These are phyloP conservation scores for Geopyxis carbonaria DNA, from an alignment of 495 filamentous ascomycete genomes.

Conservation along the genomic window DNA sequence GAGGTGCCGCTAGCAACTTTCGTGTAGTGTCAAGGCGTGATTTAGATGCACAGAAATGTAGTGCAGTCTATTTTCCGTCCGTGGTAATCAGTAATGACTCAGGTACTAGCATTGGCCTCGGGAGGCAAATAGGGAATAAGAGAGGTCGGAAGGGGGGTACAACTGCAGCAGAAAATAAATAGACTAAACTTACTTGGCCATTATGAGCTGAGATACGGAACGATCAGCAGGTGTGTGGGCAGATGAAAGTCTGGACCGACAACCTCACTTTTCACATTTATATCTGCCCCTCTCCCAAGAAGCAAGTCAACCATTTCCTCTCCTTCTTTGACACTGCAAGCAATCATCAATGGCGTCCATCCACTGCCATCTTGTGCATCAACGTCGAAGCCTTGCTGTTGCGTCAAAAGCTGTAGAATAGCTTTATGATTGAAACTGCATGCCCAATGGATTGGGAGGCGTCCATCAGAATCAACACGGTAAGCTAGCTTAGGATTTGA, in stretches of 20 bases:
- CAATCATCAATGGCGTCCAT: constrained; percentile 94
- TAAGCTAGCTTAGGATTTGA: constrained; percentile 63
- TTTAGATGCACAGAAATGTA: constrained; percentile 88
- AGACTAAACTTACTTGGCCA: constrained; percentile 23
- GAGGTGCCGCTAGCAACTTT: constrained; percentile 52
- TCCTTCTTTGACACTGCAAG: constrained; percentile 54
- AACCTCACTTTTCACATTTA: constrained; percentile 52
- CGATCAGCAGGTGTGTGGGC: too few relatives aligned
- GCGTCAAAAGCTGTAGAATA: constrained; percentile 54
- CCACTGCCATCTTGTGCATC: constrained; percentile 75
- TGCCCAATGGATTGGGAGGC: constrained; percentile 91
- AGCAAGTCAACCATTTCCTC: constrained; percentile 57
- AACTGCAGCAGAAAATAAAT: too few relatives aligned
- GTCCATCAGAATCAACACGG: constrained; percentile 69
- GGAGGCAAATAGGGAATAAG: background rate
- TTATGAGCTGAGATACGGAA: constrained; percentile 21
- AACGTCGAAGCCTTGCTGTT: constrained; percentile 60
- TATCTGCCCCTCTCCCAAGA: constrained; percentile 64
- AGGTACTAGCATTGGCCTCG: constrained; percentile 17
- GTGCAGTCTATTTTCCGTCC: constrained; percentile 42
- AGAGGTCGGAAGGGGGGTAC: too few relatives aligned
- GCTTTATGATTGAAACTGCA: constrained; percentile 63
- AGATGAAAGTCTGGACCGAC: too few relatives aligned
- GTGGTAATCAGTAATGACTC: background rate
- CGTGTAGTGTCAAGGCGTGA: constrained; percentile 64